These are phyloP conservation scores for Lumnitzera littorea DNA, from an alignment of 345 rosid genomes.

Conservation along the genomic window DNA sequence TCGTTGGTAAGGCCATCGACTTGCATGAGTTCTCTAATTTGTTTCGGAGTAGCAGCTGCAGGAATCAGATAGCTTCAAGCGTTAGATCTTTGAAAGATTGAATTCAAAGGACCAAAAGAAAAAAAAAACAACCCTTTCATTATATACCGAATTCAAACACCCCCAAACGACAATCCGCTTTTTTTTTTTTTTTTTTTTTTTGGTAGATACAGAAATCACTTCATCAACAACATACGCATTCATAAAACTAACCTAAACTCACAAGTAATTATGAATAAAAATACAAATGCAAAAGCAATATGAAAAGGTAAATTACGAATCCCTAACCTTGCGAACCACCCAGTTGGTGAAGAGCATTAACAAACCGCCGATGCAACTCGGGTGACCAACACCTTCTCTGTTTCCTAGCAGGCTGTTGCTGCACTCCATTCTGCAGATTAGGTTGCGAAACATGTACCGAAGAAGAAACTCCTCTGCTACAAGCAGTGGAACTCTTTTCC, in stretches of 20 bases:
- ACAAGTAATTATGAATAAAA: not conserved
- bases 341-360: slow-evolving; percentile 76
- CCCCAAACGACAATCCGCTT: no score
- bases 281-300: not conserved
- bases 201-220: no score
- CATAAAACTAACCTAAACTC: no score
- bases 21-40: slow-evolving; percentile 94
- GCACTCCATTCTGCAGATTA: slow-evolving; percentile 25
- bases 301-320: not conserved
- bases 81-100: slow-evolving; percentile 7
- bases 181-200: no score
- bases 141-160: no score
- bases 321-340: slow-evolving; percentile 87
- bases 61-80: slow-evolving; percentile 2
- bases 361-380: slow-evolving; percentile 74
- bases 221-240: no score
- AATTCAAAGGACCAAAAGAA: not conserved
- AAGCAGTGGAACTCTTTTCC: slow-evolving; percentile 46
- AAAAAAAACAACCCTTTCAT: no score
- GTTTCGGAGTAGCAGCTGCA: slow-evolving; percentile 95
- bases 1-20: slow-evolving; percentile 96
- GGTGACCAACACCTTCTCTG: slow-evolving; percentile 98
- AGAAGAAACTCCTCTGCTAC: slow-evolving; percentile 32
- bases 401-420: slow-evolving; percentile 55
- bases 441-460: slow-evolving; percentile 32